Conservation (phyloP, 2,329 filamentous ascomycete genomes). For the Septoria linicola region DNA sequence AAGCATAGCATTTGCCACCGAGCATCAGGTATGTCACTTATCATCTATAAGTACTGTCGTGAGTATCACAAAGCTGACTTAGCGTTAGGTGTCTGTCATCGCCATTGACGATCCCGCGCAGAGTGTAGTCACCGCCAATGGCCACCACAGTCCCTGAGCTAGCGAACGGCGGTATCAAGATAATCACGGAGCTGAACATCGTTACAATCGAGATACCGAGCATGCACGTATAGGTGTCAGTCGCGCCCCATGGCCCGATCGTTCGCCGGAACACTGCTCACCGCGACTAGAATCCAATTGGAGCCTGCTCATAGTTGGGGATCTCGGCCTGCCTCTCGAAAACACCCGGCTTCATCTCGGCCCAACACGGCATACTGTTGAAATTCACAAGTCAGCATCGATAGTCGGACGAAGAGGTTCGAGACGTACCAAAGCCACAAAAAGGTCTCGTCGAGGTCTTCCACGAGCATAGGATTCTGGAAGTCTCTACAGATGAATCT, state of each 20-base stretch:
- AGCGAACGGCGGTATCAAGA: neutral
- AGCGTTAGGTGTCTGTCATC: constrained; percentile 3
- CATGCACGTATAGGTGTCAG: too few species aligned
- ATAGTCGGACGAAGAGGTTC: neutral
- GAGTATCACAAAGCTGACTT: neutral
- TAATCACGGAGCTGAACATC: neutral
- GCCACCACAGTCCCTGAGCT: constrained; percentile 8
- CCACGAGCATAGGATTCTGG: constrained; percentile 23
- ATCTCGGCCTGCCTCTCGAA: constrained; percentile 23
- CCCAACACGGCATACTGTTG: constrained; percentile 32
- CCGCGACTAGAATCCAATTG: neutral
- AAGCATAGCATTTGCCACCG: constrained; percentile 48
- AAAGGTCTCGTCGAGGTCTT: constrained; percentile 24
- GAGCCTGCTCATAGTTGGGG: neutral
- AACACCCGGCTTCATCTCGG: constrained; percentile 28
- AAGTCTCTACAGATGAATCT: constrained; percentile 32
- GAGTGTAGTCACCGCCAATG: neutral
- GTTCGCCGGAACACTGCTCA: too few species aligned
- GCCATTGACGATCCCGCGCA: constrained; percentile 1
- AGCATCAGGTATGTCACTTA: constrained; percentile 44
- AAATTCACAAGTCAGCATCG: neutral
- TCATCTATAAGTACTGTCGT: neutral
- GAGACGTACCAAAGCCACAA: constrained; percentile 9
- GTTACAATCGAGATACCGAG: neutral
- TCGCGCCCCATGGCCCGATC: too few species aligned